These are phyloP conservation scores for Saccharomycopsis olivae DNA, from an alignment of 805 yeast species.

Conservation along the genomic window DNA sequence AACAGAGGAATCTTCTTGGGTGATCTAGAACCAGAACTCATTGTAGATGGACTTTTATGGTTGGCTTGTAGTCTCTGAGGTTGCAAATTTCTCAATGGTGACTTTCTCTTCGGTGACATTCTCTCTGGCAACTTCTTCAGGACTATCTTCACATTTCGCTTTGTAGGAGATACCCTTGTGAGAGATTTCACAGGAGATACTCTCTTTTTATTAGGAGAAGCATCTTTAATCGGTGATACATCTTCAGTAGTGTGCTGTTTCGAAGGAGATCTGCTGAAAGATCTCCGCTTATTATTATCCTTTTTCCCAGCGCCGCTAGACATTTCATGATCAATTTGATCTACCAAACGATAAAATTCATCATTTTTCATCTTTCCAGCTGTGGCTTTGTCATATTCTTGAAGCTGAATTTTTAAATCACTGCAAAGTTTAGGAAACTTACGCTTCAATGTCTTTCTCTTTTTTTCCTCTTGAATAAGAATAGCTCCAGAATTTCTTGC, in stretches of 20 bases:
- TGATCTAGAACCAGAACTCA: too few relatives aligned
- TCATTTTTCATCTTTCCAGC: neutral
- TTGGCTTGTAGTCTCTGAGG: too few relatives aligned
- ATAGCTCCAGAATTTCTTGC: conserved; percentile 72
- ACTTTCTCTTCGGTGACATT: neutral
- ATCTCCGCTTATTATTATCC: neutral
- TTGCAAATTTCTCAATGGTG: neutral
- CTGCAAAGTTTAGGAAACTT: conserved; percentile 55
- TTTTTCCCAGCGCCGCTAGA: too few relatives aligned
- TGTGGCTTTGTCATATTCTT: conserved; percentile 34
- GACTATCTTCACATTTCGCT: too few relatives aligned
- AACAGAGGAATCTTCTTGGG: too few relatives aligned
- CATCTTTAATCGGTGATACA: too few relatives aligned
- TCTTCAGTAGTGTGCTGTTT: too few relatives aligned
- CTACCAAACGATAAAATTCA: conserved; percentile 5
- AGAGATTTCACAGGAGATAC: too few relatives aligned
- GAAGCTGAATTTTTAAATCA: conserved; percentile 37
- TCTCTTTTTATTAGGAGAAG: too few relatives aligned
- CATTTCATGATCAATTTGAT: conserved; percentile 5
- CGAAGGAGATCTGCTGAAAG: conserved; percentile 2
- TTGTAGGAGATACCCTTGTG: too few relatives aligned
- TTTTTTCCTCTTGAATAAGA: conserved; percentile 67
- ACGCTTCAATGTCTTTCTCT: conserved; percentile 56
- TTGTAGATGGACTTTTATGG: too few relatives aligned
- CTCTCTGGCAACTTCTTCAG: neutral